Evolutionary conservation across 345 rosid species (phyloP).

Genomic region (Jatropha curcas): DNA sequence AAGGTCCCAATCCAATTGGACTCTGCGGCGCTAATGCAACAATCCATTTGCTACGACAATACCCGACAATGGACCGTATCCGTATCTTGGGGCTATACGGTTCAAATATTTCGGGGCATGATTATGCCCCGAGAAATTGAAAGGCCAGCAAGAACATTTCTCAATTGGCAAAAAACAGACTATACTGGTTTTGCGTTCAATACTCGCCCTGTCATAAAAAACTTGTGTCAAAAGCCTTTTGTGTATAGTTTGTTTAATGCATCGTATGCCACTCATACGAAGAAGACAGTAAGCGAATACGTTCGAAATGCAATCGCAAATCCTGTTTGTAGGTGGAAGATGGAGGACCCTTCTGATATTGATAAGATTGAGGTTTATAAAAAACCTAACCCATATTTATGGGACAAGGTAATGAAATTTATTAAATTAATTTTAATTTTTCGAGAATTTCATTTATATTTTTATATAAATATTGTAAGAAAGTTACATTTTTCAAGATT

Average conservation of each 20-base stretch:
- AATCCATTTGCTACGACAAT: conserved; percentile 66
- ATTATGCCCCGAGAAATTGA: conserved; percentile 50
- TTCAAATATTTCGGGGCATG: conserved; percentile 56
- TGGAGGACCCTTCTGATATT: conserved; percentile 34
- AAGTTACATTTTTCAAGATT: no score
- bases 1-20: conserved; percentile 46
- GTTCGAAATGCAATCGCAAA: conserved; percentile 17
- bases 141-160: conserved; percentile 56
- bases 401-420: conserved; percentile 46
- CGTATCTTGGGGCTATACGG: conserved; percentile 78
- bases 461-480: background rate
- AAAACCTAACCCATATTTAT: conserved; percentile 44
- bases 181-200: conserved; percentile 46
- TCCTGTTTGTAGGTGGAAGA: conserved; percentile 48
- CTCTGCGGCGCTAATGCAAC: conserved; percentile 65
- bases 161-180: conserved; percentile 55
- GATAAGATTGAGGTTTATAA: conserved; percentile 40
- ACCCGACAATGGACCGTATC: conserved; percentile 64
- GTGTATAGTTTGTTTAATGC: conserved; percentile 48
- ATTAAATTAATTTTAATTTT: background rate
- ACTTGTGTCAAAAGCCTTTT: conserved; percentile 53
- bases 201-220: conserved; percentile 42
- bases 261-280: conserved; percentile 11
- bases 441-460: background rate
- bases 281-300: conserved; percentile 51